phyloP scores from a whole-genome alignment of 257 asterid species.

The Solanum tarapatanum region DNA sequence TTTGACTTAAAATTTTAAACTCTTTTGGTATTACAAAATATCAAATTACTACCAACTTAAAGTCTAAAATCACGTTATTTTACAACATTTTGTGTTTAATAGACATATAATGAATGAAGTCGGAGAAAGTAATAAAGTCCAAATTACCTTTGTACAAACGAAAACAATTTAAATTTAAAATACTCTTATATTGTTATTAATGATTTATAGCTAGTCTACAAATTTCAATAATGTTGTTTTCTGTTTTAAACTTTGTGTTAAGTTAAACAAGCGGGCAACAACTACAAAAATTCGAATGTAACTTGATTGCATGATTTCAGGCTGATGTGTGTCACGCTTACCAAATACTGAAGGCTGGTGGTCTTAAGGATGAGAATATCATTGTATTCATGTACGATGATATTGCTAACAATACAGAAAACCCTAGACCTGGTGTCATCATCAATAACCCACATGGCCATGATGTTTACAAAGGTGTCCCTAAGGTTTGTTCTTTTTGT shows the following conservation, averaged over 20 bases:
- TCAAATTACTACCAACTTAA: too few species aligned
- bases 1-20: not conserved
- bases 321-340: conserved; percentile 97
- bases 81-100: too few species aligned
- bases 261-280: not conserved
- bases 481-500: conserved; percentile 43
- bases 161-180: too few species aligned
- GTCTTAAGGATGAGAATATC: conserved; percentile 82
- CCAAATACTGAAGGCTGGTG: conserved; percentile 66
- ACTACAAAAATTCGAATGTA: too few species aligned
- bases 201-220: not conserved
- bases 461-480: conserved; percentile 88
- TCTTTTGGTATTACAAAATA: too few species aligned
- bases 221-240: too few species aligned
- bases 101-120: too few species aligned
- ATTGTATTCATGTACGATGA: conserved; percentile 85
- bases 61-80: too few species aligned
- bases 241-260: too few species aligned
- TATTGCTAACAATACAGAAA: conserved; percentile 56
- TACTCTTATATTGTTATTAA: too few species aligned
- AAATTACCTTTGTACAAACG: too few species aligned
- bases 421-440: conserved; percentile 83
- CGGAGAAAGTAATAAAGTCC: too few species aligned
- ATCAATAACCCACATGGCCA: conserved; percentile 75
- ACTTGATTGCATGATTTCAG: conserved; percentile 9